phyloP scores from a whole-genome alignment of 139 green algal species.

The Auxenochlorella protothecoides region DNA sequence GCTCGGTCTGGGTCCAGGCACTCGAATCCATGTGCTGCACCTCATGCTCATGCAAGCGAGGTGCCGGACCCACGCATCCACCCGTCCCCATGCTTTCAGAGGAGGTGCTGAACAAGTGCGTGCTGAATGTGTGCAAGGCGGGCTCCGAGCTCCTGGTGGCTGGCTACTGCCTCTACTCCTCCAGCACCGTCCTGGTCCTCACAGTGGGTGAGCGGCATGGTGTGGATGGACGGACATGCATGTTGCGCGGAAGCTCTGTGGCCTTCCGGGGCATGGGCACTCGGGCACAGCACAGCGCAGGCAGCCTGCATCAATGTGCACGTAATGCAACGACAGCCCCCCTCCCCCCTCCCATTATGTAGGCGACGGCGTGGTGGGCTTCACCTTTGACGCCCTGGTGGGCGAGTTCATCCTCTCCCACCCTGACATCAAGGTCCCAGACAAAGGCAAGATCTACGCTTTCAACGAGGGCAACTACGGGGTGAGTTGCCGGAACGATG shows the following conservation, averaged over 20 bases:
- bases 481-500: constrained; percentile 7
- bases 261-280: no score
- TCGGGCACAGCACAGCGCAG: neutral
- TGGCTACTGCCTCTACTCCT: constrained; percentile 94
- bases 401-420: constrained; percentile 89
- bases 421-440: constrained; percentile 67
- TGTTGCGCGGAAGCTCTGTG: no score
- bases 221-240: neutral
- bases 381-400: constrained; percentile 80
- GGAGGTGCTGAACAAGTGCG: constrained; percentile 65
- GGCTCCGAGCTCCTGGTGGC: constrained; percentile 76
- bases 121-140: constrained; percentile 86
- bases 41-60: no score
- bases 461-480: constrained; percentile 99
- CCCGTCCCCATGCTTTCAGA: constrained; percentile 3
- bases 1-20: neutral
- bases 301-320: neutral
- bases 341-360: neutral
- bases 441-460: constrained; percentile 94
- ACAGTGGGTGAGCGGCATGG: constrained; percentile 39
- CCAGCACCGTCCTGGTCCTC: constrained; percentile 82
- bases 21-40: no score
- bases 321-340: neutral
- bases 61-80: neutral
- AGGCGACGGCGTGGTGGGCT: constrained; percentile 85